These are phyloP conservation scores for Puccinia hordei DNA, from an alignment of 1,284 basidiomycete species.

Conservation along the genomic window DNA sequence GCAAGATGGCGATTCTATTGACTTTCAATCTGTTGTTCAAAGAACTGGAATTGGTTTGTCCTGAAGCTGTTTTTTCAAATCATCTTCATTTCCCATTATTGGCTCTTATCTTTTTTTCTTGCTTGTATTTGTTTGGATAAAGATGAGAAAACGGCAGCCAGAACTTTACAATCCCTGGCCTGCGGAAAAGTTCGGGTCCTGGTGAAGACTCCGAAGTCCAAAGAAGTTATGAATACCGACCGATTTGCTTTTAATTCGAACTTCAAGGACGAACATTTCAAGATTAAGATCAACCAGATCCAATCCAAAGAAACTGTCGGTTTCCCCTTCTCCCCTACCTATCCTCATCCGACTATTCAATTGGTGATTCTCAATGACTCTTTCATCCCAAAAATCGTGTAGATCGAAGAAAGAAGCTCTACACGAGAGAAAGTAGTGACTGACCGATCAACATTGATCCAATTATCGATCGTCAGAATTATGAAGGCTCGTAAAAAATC, in stretches of 20 bases:
- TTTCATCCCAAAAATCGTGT: neutral
- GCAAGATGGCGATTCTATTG: conserved; percentile 62
- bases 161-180: conserved; percentile 87
- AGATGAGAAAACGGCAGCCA: conserved; percentile 65
- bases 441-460: conserved; percentile 22
- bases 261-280: conserved; percentile 76
- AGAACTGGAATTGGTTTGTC: conserved; percentile 74
- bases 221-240: conserved; percentile 77
- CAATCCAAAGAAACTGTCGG: conserved; percentile 83
- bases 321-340: neutral
- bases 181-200: conserved; percentile 88
- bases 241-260: conserved; percentile 78
- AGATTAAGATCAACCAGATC: conserved; percentile 92
- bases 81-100: neutral
- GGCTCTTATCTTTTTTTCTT: neutral
- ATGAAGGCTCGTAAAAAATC: conserved; percentile 90
- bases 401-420: neutral
- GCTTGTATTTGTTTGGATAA: neutral
- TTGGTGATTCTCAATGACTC: too few species aligned
- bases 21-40: conserved; percentile 71
- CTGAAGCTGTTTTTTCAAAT: neutral
- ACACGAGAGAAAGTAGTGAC: neutral
- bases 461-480: conserved; percentile 61
- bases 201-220: conserved; percentile 74
- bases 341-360: neutral